Base-by-base conservation (phyloP, 2,329 filamentous ascomycete species). In the Raffaelea arxii region DNA sequence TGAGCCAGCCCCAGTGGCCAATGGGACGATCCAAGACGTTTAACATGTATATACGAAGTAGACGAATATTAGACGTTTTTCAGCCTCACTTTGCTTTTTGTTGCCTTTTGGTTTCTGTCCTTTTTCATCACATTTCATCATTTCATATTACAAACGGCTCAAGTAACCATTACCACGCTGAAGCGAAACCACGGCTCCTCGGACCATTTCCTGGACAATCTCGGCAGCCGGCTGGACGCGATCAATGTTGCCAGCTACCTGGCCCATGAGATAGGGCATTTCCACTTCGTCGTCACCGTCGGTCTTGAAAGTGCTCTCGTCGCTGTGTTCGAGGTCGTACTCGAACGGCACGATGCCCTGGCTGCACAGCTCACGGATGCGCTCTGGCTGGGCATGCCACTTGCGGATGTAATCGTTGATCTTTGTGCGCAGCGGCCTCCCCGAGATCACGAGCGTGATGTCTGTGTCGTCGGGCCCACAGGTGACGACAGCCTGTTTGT, bases 181-280 rank as follows among this genome's bases (percentile, higher is more conserved):
- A 56, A 94, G 59, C 71, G 83, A 78, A 2, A 76, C 72, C 9
- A 81, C 79, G 1, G 86, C 87, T 62, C 90, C 82, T 19, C 68
- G 66, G 10, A 95, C 86, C 88, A 97, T 96, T 54, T 94, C 88
- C 50, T 81, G 76, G n/a, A 97, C 81, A 67, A 97, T 95, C 53
- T 82, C 75, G 41, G 70, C 76, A 0, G 91, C 91, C 0, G 90
- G 88, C 69, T 92, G 80, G 49, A 96, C 78, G 54, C 82, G 79
- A 27, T 69, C 64, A 48, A 96, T 86, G 1, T 82, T 75, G 2
- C 85, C 90, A 1, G 88, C 86, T 9, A 96, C 90, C 68, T 95
- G 88, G 1, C 91, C 91, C 91, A 96, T 96, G 58, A 96, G 62
- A 64, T 91, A 89, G 12, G 91, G 91, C 47, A 85, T 70, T 59